Evolutionary conservation across 495 filamentous ascomycete species (phyloP), one percentile per base, ranked within the genome.

Genomic region (Penicillium salamii): DNA sequence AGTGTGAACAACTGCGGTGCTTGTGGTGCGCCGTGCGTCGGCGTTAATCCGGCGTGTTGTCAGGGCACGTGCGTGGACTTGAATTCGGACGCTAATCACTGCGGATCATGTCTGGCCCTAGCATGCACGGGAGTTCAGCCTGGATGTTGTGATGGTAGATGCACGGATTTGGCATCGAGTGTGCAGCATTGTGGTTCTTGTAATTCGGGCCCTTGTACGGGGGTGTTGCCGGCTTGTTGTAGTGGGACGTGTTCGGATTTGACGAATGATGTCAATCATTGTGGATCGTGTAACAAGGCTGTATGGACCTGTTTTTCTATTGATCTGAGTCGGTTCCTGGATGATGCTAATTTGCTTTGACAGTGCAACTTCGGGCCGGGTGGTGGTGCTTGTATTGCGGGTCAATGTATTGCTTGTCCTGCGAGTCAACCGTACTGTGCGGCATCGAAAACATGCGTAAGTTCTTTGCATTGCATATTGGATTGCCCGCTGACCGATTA

Each of bases 391-490:
- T 62, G 59, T 40, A 39, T 54, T 13, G 43, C 24, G 5, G 59
- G 52, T 0, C 18, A 42, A 3, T 62, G 55, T 20, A 33, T 51
- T 15, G 31, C 14, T 4, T 62, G 59, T 17, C 49, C 52, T 13
- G 24, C 34, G 31, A 31, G 39, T 1, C 26, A 29, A 6, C 49
- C 55, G 5, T 56, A 53, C 50, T 62, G 59, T 19, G 5, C 40
- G 1, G 5, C 43, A 17, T 48, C 59, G 21, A 51, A 48, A 37
- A 48, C 42, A 34, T 62, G 55, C 47, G 59, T 59, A 53, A 59
- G 52, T 49, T 32, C 2, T 9, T 1, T 20, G 4, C 23, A 24
- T 19, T 5, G 15, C 13, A 23, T 11, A 2, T 2, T 3, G 3
- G 23, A 4, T 19, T 13, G 23, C 3, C 19, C 2, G 1, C 44